Evolutionary conservation across 108 stramenopile genomes (phyloP), one percentile per base, ranked within the genome.

Genomic region (Mediolabrus comicus): DNA sequence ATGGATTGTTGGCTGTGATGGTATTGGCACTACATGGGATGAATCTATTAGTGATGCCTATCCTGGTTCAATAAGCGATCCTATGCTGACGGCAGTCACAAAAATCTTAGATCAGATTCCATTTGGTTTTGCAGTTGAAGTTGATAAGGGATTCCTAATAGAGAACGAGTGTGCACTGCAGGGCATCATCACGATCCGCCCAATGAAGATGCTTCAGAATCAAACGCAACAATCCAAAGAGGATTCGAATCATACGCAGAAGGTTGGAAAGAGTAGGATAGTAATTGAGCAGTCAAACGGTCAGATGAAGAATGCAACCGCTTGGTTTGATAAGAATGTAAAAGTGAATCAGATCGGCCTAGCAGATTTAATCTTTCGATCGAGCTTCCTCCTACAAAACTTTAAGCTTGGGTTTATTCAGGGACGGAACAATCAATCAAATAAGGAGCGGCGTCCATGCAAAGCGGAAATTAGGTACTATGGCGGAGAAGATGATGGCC

Each of bases 301-400:
- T 17, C 59, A 59, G 9, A 59, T 59, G 59, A 59, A 59, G 59
- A 36, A 33, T 33, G n/a, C n/a, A 41, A 41, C 39, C 14, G 39
- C 12, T 14, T 41, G 11, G 12, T 41, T 41, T 14, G 39, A 41
- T 14, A 41, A 14, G 12, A 41, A 41, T 12, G 14, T 41, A 12
- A 11, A 14, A 11, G 14, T 41, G 12, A 14, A 41, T 14, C 39
- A 41, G 39, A 41, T 41, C 14, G 39, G 39, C 11, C 39, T 41
- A 11, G 39, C 39, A 11, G 39, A 41, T 41, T 14, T 41, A 11
- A 41, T 41, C 39, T 41, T 41, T 41, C 39, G 39, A 11, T 41
- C 39, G 12, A 41, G 55, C 27, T 56, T 27, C 55, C 27, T 56
- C 24, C 19, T 56, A 12, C 55, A 56, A 16, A 56, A 56, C 27